Evolutionary conservation across 1,284 basidiomycete species (phyloP).

Genomic region (Sporisorium graminicola): DNA sequence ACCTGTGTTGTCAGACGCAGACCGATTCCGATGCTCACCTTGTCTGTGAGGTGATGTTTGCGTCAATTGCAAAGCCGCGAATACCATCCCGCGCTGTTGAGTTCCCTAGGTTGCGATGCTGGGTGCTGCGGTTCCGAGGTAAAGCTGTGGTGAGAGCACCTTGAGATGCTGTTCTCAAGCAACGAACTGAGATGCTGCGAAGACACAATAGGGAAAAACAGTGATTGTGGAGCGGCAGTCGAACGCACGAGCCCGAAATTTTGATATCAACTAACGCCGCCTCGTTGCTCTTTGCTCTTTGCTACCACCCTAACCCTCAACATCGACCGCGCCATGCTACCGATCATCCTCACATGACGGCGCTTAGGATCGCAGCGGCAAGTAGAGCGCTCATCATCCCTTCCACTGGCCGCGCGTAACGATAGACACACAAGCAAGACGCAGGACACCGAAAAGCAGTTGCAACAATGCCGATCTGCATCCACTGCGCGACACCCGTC

Average conservation of each 20-base stretch:
- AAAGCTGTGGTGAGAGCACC: neutral
- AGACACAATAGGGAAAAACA: too few species aligned
- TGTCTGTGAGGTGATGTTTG: neutral
- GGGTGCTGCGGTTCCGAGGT: neutral
- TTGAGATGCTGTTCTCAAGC: neutral
- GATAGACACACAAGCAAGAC: neutral
- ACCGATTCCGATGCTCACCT: too few species aligned
- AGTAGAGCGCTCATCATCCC: neutral
- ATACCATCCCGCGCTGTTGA: neutral
- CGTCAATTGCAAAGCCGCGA: neutral
- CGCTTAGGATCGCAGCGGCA: neutral
- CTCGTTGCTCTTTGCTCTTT: neutral
- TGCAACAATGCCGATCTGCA: conserved; percentile 45
- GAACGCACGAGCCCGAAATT: neutral
- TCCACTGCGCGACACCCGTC: conserved; percentile 41
- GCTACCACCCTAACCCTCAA: neutral
- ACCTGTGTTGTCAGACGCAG: neutral
- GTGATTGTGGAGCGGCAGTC: neutral
- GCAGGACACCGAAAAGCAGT: neutral
- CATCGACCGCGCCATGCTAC: neutral
- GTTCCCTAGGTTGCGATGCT: neutral
- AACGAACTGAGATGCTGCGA: neutral
- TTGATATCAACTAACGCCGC: neutral
- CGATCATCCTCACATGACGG: neutral
- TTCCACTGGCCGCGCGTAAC: neutral